Evolutionary conservation across 2,329 filamentous ascomycete genomes (phyloP), one percentile per base, ranked within the genome.

Genomic region (Pyricularia sp.): DNA sequence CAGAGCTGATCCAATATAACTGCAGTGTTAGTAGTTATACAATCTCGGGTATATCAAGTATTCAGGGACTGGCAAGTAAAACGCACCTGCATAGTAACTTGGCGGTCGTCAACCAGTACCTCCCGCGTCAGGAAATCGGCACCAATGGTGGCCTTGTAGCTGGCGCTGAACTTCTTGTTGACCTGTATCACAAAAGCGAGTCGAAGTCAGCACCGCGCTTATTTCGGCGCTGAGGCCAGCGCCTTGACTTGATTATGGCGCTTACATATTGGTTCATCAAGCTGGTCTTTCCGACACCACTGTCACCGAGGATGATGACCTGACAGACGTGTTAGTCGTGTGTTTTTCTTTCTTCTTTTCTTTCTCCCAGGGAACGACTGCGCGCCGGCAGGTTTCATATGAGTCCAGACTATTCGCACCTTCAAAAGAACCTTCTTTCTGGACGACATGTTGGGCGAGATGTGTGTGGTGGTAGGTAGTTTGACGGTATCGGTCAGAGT

Each of bases 251-350:
- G 55, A 12, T 69, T 71, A 67, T 71, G 70, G 20, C 36, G 75
- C 92, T 80, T 89, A 98, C 95, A 92, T 98, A 99, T 98, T 99
- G 95, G 84, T 99, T 99, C 95, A 99, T 99, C 88, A 99, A 89
- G 82, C 93, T 97, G 71, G 95, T 99, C 87, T 99, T 99, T 80
- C 95, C 95, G 72, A 99, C 95, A 83, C 95, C 95, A 81, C 94
- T 98, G 81, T 99, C 95, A 76, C 95, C 95, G 75, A 99, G 90
- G 82, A 99, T 98, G 77, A 99, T 99, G 77, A 99, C 94, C 94
- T 98, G 76, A n/a, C 17, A 50, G 42, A 50, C 42, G 42, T 50
- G 42, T 50, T 50, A 50, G 42, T 50, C 42, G 42, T 50, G 42
- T 50, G 20, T 50, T 50, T 50, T n/a, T 50, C 6, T 50, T 36